Conservation (phyloP, 257 asterid species). For the Solanum lycopersicoides region DNA sequence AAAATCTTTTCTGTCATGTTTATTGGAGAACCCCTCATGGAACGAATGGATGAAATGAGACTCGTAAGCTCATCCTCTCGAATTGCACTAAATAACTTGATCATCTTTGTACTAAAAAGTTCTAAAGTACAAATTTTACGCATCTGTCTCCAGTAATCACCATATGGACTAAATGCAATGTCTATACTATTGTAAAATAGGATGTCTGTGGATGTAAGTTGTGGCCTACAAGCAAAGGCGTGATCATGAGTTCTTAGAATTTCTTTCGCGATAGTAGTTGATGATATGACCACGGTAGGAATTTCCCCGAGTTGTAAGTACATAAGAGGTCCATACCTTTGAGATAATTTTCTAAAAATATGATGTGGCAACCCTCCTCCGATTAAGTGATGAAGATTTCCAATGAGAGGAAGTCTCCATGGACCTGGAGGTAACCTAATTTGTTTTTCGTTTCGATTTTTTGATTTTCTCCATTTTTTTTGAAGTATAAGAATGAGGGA, state of each 20-base stretch:
- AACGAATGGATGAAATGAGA: neutral
- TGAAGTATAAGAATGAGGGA: neutral
- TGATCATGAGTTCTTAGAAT: neutral
- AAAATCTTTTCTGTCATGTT: neutral
- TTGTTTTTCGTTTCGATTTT: too few species aligned
- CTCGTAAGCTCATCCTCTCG: neutral
- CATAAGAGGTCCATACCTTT: neutral
- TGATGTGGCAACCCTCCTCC: neutral
- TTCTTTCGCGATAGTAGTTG: neutral
- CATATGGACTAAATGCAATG: neutral
- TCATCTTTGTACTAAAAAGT: conserved; percentile 8
- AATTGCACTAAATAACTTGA: neutral
- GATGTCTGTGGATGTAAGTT: neutral
- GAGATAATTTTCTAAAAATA: too few species aligned
- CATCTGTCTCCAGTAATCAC: conserved; percentile 17
- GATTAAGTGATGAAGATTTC: neutral
- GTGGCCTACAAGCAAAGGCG: neutral
- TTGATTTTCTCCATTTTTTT: too few species aligned
- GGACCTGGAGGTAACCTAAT: neutral
- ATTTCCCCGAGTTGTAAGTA: neutral
- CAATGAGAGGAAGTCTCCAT: neutral
- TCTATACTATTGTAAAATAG: neutral
- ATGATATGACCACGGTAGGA: conserved; percentile 11
- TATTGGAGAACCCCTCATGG: neutral
- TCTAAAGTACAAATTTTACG: conserved; percentile 12